Base-by-base conservation (phyloP, 2,329 filamentous ascomycete species). In the Diaporthe sp. region DNA sequence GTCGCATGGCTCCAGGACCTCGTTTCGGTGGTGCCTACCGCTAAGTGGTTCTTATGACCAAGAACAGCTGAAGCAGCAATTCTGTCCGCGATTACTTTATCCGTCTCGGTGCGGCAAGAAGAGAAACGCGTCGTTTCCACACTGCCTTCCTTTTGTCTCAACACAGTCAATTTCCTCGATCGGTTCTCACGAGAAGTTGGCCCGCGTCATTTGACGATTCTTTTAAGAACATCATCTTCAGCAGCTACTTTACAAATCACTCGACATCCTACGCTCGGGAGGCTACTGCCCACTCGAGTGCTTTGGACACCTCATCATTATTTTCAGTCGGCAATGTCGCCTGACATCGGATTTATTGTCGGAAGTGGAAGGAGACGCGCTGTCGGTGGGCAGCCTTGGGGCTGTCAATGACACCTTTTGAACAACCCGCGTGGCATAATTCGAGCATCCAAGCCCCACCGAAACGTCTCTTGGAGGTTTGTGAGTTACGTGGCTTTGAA, bases 21-120 rank as follows among this genome's bases (percentile, higher is more conserved):
- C 89, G 92, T 74, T 93, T 90, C 82, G 87, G 87, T 79, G 86
- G 87, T 79, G 83, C 86, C 79, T 94, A 91, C 84, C 91, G 92
- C 80, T 93, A 83, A 85, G 79, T n/a, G 31, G 39, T n/a, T 22
- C 22, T 37, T 19, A 31, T 12, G 19, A 25, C 51, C 31, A 58
- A 25, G 49, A 58, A 13, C 25, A 9, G 55, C 25, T 49, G 31
- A 13, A 70, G 55, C 75, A 68, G 31, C 49, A 25, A 65, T 60
- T 75, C 68, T 70, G 15, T 65, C 44, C 49, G 42, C 57, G 25
- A 46, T 61, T 53, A 51, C 51, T 75, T 61, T 73, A 67, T 58
- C 39, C 39, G 25, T 34, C n/a, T 51, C 34, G 34, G 17, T 19
- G 25, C 37, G 51, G 49, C 49, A 57, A 57, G 12, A n/a, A 15